Conservation (phyloP, 495 filamentous ascomycete genomes). For the Tuber indicum region DNA sequence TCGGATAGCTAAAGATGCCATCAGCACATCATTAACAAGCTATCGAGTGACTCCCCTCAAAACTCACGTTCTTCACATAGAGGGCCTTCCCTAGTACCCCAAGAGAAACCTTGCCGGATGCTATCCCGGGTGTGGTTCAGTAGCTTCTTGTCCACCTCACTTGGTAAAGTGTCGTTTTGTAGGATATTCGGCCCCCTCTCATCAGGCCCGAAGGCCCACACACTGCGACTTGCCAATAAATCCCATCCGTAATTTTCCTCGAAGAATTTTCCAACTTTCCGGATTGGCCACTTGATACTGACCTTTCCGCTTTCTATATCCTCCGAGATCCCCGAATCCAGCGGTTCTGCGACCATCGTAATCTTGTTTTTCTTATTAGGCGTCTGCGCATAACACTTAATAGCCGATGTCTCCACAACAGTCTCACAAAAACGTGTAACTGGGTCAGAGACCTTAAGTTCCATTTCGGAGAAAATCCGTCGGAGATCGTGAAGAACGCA, state of each 20-base stretch:
- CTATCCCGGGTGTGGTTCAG: constrained; percentile 83
- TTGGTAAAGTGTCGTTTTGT: constrained; percentile 90
- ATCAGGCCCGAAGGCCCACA: constrained; percentile 98
- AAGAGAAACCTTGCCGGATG: constrained; percentile 89
- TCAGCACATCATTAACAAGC: not conserved
- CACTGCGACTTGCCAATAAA: constrained; percentile 83
- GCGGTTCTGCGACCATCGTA: constrained; percentile 93
- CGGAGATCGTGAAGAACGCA: constrained; percentile 95
- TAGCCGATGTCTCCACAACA: constrained; percentile 92
- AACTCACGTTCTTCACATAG: constrained; percentile 95
- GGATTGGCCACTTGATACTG: constrained; percentile 83
- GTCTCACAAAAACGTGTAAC: constrained; percentile 98
- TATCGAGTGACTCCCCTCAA: not conserved
- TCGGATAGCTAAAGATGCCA: constrained; percentile 63
- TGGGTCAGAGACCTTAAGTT: constrained; percentile 95
- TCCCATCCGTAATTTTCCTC: constrained; percentile 98
- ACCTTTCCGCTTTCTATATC: constrained; percentile 91
- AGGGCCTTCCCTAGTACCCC: constrained; percentile 91
- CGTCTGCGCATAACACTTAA: constrained; percentile 95
- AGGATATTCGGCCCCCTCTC: constrained; percentile 93
- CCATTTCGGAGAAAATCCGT: constrained; percentile 94
- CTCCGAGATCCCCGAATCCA: constrained; percentile 89
- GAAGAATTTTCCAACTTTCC: constrained; percentile 92
- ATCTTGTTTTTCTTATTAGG: constrained; percentile 99
- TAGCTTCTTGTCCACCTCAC: constrained; percentile 81